Evolutionary conservation across 2,329 filamentous ascomycete species (phyloP), one percentile per base, ranked within the genome.

Genomic region (Polychaeton citri): DNA sequence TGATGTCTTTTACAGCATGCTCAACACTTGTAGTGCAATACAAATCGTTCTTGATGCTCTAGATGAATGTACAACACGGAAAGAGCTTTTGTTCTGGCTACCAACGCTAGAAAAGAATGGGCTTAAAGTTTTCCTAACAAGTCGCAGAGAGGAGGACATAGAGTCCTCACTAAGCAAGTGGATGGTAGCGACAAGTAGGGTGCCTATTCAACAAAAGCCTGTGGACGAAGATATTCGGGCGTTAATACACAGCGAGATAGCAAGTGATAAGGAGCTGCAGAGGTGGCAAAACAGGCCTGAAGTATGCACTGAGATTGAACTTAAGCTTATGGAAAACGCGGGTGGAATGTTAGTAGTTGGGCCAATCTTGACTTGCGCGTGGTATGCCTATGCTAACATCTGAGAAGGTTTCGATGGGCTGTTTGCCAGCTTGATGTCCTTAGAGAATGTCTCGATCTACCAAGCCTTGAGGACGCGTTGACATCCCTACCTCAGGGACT

Each of bases 391-490:
- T 24, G n/a, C 21, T 24, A n/a, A n/a, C n/a, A n/a, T n/a, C n/a
- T n/a, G n/a, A n/a, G 21, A n/a, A 42, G 38, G 41, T 45, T 45
- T 35, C 35, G 41, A 19, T 44, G 37, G 41, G 43, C 36, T 13
- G 32, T 32, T 32, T 43, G 35, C 26, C 34, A 40, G 32, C 18
- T 46, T 10, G 20, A 43, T 15, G 32, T 38, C 33, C 40, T 46
- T 7, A 24, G 10, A 37, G 30, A 15, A 39, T 37, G 32, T 36
- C 37, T n/a, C 39, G 40, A 21, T 13, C 32, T 21, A 24, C 34
- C n/a, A 39, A 38, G 26, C 38, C 43, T 47, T 5, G 8, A 33
- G 20, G 33, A 33, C 30, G 28, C 33, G 9, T 33, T 54, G 10
- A 15, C 10, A 2, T 13, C 41, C 18, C 38, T 52, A 4, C 50